Evolutionary conservation across 1,284 basidiomycete species (phyloP).

Genomic region (Albatrellus sp.): DNA sequence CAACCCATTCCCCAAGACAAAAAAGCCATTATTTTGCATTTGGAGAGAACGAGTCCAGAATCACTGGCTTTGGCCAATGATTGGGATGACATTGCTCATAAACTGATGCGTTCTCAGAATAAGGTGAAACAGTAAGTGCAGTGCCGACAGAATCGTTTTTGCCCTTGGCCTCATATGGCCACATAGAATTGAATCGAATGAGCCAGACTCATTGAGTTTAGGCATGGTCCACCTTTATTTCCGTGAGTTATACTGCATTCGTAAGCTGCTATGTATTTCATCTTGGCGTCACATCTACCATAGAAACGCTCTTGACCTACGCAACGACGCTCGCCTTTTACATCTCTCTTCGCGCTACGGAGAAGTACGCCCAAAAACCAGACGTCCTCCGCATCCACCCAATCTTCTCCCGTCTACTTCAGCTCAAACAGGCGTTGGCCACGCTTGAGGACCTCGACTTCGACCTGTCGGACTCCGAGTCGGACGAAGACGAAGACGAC

Average conservation of each 20-base stretch:
- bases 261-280: neutral
- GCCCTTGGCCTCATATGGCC: neutral
- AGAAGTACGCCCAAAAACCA: slow-evolving; percentile 50
- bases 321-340: slow-evolving; percentile 89
- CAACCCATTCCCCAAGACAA: slow-evolving; percentile 41
- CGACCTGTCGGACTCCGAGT: slow-evolving; percentile 37
- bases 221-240: slow-evolving; percentile 69
- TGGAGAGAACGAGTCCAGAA: slow-evolving; percentile 76
- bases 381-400: slow-evolving; percentile 64
- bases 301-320: slow-evolving; percentile 86
- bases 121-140: slow-evolving; percentile 43
- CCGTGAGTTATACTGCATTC: slow-evolving; percentile 33
- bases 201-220: slow-evolving; percentile 36
- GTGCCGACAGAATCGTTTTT: slow-evolving; percentile 5
- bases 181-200: slow-evolving; percentile 33
- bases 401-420: slow-evolving; percentile 71
- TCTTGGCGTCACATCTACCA: slow-evolving; percentile 5
- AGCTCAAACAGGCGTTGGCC: slow-evolving; percentile 74
- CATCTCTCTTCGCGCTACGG: slow-evolving; percentile 69
- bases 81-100: slow-evolving; percentile 56
- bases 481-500: slow-evolving; percentile 24
- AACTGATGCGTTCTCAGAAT: slow-evolving; percentile 39
- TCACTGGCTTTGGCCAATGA: slow-evolving; percentile 63
- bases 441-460: slow-evolving; percentile 80
- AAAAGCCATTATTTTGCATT: slow-evolving; percentile 53